Evolutionary conservation across 257 asterid genomes (phyloP), one percentile per base, ranked within the genome.

Genomic region (Ligustrum vulgare): DNA sequence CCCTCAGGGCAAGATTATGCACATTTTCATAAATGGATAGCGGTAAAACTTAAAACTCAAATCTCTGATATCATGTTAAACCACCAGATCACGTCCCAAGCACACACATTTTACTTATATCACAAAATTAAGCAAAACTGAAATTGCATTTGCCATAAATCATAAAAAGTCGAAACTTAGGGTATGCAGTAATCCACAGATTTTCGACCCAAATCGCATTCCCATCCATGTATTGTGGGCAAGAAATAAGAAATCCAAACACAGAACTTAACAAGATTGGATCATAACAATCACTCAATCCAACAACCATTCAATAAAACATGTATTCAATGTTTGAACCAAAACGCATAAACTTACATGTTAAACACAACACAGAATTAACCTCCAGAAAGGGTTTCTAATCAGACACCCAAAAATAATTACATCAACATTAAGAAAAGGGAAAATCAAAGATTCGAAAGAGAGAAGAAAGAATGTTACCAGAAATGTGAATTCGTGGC

Each of bases 401-500:
- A 11, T 32, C 11, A 11, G 37, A 28, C 10, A 6, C 62, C 13
- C 35, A 62, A n/a, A 2, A 12, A 1, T 31, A 5, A 41, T 51
- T 31, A 58, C 23, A 45, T 25, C 8, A 63, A 41, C 72, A 69
- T 60, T 34, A 60, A 60, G 67, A 22, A 25, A 58, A 58, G 7
- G 25, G 25, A 54, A 54, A 18, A 54, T 8, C 12, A 54, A 60
- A 60, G n/a, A n/a, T n/a, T n/a, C n/a, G n/a, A n/a, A 22, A 73
- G 5, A 74, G 43, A 78, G 32, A 47, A 31, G 39, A 67, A 51
- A 7, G 35, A 22, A 11, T 7, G 7, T 64, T 69, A 86, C 87
- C 87, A 32, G 43, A 51, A 72, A 34, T 43, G 45, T 45, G 78
- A 47, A 63, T 39, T 33, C 15, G 79, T 75, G 75, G 54, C 78